phyloP scores from a whole-genome alignment of 352 stramenopile genomes.

The Pythium sp. region DNA sequence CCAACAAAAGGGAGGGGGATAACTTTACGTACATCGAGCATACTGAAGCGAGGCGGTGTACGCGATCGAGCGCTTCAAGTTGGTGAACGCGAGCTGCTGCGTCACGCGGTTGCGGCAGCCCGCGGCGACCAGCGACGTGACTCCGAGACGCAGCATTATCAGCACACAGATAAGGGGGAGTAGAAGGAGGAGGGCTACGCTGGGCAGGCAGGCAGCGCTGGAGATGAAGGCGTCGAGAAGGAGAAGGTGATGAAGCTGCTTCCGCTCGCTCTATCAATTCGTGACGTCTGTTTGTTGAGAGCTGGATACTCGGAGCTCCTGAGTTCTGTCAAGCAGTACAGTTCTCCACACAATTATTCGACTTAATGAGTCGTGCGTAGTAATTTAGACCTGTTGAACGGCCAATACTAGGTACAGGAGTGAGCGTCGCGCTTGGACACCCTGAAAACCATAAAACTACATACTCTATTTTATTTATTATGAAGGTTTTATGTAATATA shows the following conservation, averaged over 20 bases:
- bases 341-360: neutral
- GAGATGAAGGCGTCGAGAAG: neutral
- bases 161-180: neutral
- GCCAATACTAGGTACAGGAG: neutral
- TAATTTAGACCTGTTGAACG: neutral
- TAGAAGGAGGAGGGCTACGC: neutral
- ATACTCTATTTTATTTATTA: too few species aligned
- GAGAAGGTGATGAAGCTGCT: neutral
- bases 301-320: neutral
- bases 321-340: neutral
- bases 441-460: too few species aligned
- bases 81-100: conserved; percentile 13
- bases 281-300: conserved; percentile 3
- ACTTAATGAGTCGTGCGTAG: neutral
- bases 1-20: neutral
- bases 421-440: too few species aligned
- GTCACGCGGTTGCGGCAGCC: neutral
- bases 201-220: neutral
- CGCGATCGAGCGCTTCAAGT: conserved; percentile 20
- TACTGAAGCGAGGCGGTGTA: conserved; percentile 15
- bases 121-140: conserved; percentile 2
- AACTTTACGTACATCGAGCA: conserved; percentile 14
- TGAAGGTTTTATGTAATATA: too few species aligned
- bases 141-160: conserved; percentile 14
- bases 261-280: neutral